Evolutionary conservation across 2,329 filamentous ascomycete species (phyloP), one percentile per base, ranked within the genome.

Genomic region (Xylariaceae sp.): DNA sequence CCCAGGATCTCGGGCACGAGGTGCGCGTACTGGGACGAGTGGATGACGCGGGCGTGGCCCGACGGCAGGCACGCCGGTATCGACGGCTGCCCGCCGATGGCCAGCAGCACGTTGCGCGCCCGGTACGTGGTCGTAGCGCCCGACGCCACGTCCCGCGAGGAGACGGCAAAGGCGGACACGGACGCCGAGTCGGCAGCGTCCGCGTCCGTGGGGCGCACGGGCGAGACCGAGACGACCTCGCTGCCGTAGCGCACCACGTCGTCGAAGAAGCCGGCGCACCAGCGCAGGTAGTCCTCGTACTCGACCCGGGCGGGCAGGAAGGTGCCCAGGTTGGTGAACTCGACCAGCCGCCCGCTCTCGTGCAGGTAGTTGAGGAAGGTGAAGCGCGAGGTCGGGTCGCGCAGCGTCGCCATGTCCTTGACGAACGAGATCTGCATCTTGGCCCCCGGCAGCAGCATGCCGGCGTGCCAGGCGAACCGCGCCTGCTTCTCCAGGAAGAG

Each of bases 361-460:
- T 93, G 83, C 10, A 96, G 75, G 58, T 96, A 96, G 63, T 95
- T 95, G 54, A 94, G 68, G 63, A 95, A 96, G 11, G 90, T 96
- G 60, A 96, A 96, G 51, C 88, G 75, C 45, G 85, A 94, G 43
- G 83, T 77, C 6, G 90, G 90, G 56, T 96, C 80, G 37, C 90
- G 75, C 46, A 94, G 70, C 3, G 86, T 92, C 3, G 90, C 90
- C 58, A 96, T 75, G 56, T 96, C 90, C 65, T 96, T 96, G 64
- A 96, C 74, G 65, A 94, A 96, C 8, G 86, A 93, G 49, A 96
- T 96, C 57, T 96, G 90, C 90, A 96, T 96, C 63, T 83, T 88
- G 33, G 89, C 85, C 5, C 88, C 89, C 0, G 88, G 86, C 3
- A 96, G 74, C 38, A 95, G 77, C 90, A 96, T 96, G 39, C 90